These are phyloP conservation scores for Aspergillus brunneoviolaceus DNA, from an alignment of 2,329 filamentous ascomycete genomes.

Conservation along the genomic window DNA sequence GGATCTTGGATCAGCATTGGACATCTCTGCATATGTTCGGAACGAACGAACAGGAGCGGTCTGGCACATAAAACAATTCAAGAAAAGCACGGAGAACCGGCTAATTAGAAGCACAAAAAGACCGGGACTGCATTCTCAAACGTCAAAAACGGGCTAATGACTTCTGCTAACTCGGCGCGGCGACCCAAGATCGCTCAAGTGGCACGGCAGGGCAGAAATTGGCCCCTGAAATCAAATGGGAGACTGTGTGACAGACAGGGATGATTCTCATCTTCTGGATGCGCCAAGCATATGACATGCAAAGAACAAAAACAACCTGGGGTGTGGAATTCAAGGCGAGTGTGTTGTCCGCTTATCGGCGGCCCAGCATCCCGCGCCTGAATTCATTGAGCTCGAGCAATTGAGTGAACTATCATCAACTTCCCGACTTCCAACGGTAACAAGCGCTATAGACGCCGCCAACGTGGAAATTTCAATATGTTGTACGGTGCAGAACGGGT, in stretches of 20 bases:
- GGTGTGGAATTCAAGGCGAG: slow-evolving; percentile 3
- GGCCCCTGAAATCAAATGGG: slow-evolving; percentile 10
- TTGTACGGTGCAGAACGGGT: slow-evolving; percentile 12
- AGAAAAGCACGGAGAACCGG: slow-evolving; percentile 21
- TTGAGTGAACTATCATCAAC: slow-evolving; percentile 15
- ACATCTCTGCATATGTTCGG: slow-evolving; percentile 35
- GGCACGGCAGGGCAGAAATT: slow-evolving; percentile 15
- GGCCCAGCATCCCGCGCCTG: slow-evolving; percentile 9
- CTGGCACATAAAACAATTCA: not conserved
- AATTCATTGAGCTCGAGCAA: slow-evolving; percentile 10
- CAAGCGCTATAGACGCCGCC: slow-evolving; percentile 38
- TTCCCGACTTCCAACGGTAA: slow-evolving; percentile 20
- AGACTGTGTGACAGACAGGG: slow-evolving; percentile 22
- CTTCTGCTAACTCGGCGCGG: slow-evolving; percentile 20
- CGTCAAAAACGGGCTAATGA: slow-evolving; percentile 12
- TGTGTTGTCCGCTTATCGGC: slow-evolving; percentile 13
- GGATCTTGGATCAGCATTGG: slow-evolving; percentile 27
- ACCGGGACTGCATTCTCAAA: slow-evolving; percentile 6
- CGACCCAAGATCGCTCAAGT: slow-evolving; percentile 19
- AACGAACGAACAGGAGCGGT: not conserved
- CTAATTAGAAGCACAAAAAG: slow-evolving; percentile 7
- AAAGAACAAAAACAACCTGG: slow-evolving; percentile 5
- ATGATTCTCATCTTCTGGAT: not conserved
- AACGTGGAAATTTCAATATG: slow-evolving; percentile 14
- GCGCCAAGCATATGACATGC: slow-evolving; percentile 5